These are phyloP conservation scores for Penicillium mononematosum DNA, from an alignment of 495 filamentous ascomycete species.

Conservation along the genomic window DNA sequence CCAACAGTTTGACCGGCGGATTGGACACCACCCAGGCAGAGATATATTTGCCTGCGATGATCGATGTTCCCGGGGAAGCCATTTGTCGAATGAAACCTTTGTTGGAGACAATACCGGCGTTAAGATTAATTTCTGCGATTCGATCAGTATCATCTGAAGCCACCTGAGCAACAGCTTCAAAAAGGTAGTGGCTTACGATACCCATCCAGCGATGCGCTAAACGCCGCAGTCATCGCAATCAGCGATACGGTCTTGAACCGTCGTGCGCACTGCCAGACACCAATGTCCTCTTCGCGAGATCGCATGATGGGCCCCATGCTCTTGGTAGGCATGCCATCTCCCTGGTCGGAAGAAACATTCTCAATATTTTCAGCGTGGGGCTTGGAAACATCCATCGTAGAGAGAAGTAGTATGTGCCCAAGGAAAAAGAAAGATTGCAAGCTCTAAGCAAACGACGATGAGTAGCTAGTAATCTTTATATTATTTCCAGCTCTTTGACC, in stretches of 20 bases:
- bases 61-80: conserved; percentile 26
- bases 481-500: background rate
- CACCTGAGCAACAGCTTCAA: background rate
- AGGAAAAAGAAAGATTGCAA: background rate
- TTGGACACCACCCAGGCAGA: conserved; percentile 44
- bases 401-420: background rate
- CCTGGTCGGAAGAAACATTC: conserved; percentile 3
- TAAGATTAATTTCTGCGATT: conserved; percentile 40
- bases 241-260: conserved; percentile 27
- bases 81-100: conserved; percentile 42
- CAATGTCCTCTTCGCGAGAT: conserved; percentile 30
- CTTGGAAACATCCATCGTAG: conserved; percentile 12
- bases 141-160: background rate
- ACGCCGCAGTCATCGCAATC: conserved; percentile 38
- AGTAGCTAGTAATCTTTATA: background rate
- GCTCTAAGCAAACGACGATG: background rate
- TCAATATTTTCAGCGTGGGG: conserved; percentile 13
- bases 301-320: conserved; percentile 24
- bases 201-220: conserved; percentile 41
- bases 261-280: conserved; percentile 29
- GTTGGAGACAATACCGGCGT: conserved; percentile 42
- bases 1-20: conserved; percentile 39
- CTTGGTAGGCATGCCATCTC: conserved; percentile 2
- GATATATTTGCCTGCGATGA: conserved; percentile 37
- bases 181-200: conserved; percentile 32